Base-by-base conservation (phyloP, 2,329 filamentous ascomycete species). In the Fusarium equiseti region DNA sequence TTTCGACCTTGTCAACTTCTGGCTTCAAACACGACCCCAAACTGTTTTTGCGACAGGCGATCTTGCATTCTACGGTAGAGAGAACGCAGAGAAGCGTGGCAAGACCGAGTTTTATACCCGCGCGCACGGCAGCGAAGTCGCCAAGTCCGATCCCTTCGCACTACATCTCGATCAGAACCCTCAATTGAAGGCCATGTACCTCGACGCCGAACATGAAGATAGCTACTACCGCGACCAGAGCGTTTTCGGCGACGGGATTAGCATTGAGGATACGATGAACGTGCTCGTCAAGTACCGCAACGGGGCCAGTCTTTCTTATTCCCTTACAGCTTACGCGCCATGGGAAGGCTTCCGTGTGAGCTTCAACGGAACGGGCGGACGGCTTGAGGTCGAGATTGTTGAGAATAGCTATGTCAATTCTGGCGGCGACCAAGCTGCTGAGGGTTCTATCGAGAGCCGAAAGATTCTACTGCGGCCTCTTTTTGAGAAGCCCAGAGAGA, bases 181-280 rank as follows among this genome's bases (percentile, higher is more conserved):
- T 16, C 84, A 87, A 67, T 78, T 90, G 24, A 88, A 87, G 78
- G 83, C 82, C 6, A 83, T 90, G 82, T 90, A 90, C 63, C 82
- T 88, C 0, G 87, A 89, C 38, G 88, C 88, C 0, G 88, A 90
- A 80, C 85, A 90, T 61, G 89, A 90, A 73, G 89, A 90, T 68
- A 83, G 83, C 18, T 90, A 90, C 71, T 83, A 87, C 64, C 84
- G 88, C 1, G 88, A 90, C 72, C 88, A 89, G 77, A 89, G 84
- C 69, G 87, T 89, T 1, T 90, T 90, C 57, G 83, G 86, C 0
- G 88, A 90, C 63, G 89, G 88, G 2, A 89, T 90, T 59, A 89
- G 82, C 69, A 90, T 90, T 62, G 88, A 90, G 75, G 89, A 90
- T 71, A 90, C 88, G 0, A 89, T 90, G 87, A 87, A 83, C 42